Evolutionary conservation across 1,139 yeast genomes (phyloP).

Genomic region (Citeromyces hawaiiensis): DNA sequence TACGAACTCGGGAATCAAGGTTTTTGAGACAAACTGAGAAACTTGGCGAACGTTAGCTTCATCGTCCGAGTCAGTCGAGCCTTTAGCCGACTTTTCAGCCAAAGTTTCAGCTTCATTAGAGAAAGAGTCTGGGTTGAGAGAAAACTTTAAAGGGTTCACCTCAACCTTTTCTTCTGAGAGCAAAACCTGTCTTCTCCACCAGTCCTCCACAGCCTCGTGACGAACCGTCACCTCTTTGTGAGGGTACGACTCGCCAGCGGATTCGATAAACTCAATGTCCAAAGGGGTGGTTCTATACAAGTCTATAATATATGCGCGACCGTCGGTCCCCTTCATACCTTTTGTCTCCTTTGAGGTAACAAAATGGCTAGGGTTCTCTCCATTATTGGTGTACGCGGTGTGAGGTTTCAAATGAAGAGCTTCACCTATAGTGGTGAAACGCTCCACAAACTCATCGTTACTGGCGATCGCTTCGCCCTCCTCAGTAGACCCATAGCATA

Average conservation of each 20-base stretch:
- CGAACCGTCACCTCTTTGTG: constrained; percentile 70
- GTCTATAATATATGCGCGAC: constrained; percentile 74
- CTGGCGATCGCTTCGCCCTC: constrained; percentile 13
- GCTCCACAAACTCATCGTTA: constrained; percentile 31
- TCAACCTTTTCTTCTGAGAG: constrained; percentile 23
- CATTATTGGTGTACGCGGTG: constrained; percentile 29
- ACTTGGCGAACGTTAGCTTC: constrained; percentile 58
- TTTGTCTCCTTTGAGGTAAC: constrained; percentile 69
- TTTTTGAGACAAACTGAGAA: constrained; percentile 45
- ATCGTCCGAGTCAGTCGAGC: constrained; percentile 23
- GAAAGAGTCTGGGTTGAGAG: constrained; percentile 75
- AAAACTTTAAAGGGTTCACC: constrained; percentile 41
- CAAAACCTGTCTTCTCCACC: constrained; percentile 66
- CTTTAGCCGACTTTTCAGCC: too few species aligned
- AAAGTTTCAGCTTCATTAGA: too few species aligned
- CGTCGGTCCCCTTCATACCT: constrained; percentile 80
- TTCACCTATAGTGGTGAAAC: constrained; percentile 52
- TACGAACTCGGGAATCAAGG: constrained; percentile 53
- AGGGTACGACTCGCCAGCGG: constrained; percentile 47
- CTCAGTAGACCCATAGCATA: constrained; percentile 65
- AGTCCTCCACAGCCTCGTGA: constrained; percentile 80
- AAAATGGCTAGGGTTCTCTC: constrained; percentile 29
- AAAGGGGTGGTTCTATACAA: constrained; percentile 74
- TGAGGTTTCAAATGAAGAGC: constrained; percentile 72
- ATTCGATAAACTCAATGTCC: constrained; percentile 65